Conservation (phyloP, 2,329 filamentous ascomycete genomes). For the Aspergillus pseudoviridinutans region DNA sequence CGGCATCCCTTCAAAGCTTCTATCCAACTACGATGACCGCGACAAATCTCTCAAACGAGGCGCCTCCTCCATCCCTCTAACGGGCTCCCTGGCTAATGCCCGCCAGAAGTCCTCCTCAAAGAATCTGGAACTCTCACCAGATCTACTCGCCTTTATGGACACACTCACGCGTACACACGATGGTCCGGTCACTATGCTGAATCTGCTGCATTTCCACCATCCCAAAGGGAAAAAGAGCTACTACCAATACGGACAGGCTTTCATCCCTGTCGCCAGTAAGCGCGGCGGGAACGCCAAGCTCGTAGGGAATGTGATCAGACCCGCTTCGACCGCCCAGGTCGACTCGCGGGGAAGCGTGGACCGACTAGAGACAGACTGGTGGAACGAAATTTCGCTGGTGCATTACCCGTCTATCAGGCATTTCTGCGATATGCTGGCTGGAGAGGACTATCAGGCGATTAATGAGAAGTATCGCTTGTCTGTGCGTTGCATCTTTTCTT, state of each 20-base stretch:
- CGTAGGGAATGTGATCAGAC: constrained; percentile 53
- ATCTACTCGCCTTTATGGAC: constrained; percentile 50
- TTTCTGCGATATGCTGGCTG: constrained; percentile 59
- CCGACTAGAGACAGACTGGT: constrained; percentile 34
- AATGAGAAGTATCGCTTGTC: constrained; percentile 52
- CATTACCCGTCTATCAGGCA: constrained; percentile 61
- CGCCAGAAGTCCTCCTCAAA: constrained; percentile 37
- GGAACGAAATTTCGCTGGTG: constrained; percentile 63
- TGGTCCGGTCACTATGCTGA: constrained; percentile 59
- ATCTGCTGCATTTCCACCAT: constrained; percentile 55
- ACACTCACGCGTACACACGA: constrained; percentile 25
- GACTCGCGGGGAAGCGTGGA: constrained; percentile 23
- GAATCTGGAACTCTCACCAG: constrained; percentile 49
- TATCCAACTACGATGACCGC: constrained; percentile 24
- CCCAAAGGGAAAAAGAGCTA: constrained; percentile 51
- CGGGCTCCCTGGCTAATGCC: constrained; percentile 23
- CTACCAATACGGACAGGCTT: constrained; percentile 51
- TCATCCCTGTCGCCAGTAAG: constrained; percentile 45
- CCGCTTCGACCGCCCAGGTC: constrained; percentile 8
- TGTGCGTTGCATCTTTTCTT: constrained; percentile 19
- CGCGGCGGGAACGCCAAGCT: constrained; percentile 59
- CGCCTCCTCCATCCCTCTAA: constrained; percentile 17
- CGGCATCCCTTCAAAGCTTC: constrained; percentile 36
- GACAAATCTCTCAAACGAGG: constrained; percentile 18
- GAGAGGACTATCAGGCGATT: constrained; percentile 56